Percentiles rank a stretch among this genome's conserved stretches.
Conservation (phyloP, 1,284 basidiomycete genomes). For the Boletus sp. region DNA sequence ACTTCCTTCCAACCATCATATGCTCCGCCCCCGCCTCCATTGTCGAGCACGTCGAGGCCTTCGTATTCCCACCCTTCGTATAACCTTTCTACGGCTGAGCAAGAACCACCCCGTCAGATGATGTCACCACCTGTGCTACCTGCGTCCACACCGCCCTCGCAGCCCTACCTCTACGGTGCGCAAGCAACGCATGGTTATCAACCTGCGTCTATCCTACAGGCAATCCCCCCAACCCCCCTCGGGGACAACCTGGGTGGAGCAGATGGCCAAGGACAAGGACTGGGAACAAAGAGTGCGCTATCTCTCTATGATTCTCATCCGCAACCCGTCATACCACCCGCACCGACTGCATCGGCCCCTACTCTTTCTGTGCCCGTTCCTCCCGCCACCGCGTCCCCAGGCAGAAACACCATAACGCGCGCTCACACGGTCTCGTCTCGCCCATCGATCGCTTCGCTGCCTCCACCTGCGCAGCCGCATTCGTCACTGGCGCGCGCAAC, state of each 20-base stretch:
- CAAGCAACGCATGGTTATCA: slow-evolving; percentile 14
- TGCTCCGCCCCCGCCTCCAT: slow-evolving; percentile 17
- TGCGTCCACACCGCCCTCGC: slow-evolving; percentile 9
- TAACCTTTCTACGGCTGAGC: slow-evolving; percentile 11
- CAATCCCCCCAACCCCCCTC: slow-evolving; percentile 1
- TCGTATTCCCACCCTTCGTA: slow-evolving; percentile 19
- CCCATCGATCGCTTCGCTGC: slow-evolving; percentile 19
- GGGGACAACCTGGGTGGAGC: slow-evolving; percentile 2
- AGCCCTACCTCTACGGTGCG: slow-evolving; percentile 3
- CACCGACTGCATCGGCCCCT: background rate
- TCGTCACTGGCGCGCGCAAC: slow-evolving; percentile 21
- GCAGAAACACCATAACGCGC: slow-evolving; percentile 16
- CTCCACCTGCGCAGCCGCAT: slow-evolving; percentile 9
- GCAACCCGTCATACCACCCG: slow-evolving; percentile 3
- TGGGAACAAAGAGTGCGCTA: background rate
- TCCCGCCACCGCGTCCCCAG: slow-evolving; percentile 1
- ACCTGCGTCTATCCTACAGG: slow-evolving; percentile 23
- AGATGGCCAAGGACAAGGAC: slow-evolving; percentile 4
- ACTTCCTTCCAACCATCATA: slow-evolving; percentile 20
- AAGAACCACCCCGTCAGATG: slow-evolving; percentile 13
- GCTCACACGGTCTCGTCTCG: slow-evolving; percentile 26
- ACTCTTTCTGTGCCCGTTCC: slow-evolving; percentile 1
- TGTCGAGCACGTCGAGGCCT: slow-evolving; percentile 10
- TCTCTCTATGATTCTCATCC: slow-evolving; percentile 7
- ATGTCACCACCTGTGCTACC: slow-evolving; percentile 6